Evolutionary conservation across 768 basidiomycete genomes (phyloP).

Genomic region (Serendipita sp.): DNA sequence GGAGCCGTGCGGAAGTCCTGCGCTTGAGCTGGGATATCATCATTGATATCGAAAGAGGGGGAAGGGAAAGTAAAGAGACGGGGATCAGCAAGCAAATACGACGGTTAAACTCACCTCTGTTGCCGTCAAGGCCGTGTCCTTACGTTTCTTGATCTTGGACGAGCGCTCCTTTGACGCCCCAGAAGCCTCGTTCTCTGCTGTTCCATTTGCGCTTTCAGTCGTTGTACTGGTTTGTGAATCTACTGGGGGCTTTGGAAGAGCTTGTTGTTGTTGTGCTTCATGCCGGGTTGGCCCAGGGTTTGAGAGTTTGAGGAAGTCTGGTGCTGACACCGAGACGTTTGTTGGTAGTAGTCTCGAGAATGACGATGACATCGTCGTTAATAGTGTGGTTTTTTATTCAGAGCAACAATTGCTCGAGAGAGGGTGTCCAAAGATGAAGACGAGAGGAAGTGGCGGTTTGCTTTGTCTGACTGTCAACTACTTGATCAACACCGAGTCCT

Average conservation of each 20-base stretch:
- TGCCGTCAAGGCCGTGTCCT: neutral
- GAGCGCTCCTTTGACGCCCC: neutral
- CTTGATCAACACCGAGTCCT: too few species aligned
- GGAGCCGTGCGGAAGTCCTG: too few species aligned
- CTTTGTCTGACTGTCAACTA: too few species aligned
- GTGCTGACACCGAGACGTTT: neutral
- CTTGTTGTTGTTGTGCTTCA: neutral
- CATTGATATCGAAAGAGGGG: neutral
- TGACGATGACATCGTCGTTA: neutral
- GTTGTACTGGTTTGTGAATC: neutral
- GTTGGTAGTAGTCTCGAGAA: neutral
- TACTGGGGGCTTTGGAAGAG: neutral
- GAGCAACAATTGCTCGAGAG: neutral
- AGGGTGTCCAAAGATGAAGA: too few species aligned
- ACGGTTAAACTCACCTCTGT: neutral
- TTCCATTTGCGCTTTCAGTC: neutral
- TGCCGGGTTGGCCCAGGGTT: neutral
- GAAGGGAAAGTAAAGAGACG: neutral
- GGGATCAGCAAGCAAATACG: neutral
- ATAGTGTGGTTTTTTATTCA: too few species aligned
- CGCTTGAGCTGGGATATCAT: neutral
- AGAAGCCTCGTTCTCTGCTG: neutral
- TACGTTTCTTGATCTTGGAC: neutral
- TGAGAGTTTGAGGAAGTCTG: conserved; percentile 4
- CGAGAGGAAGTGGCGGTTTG: too few species aligned